These are phyloP conservation scores for Candida jianshihensis DNA, from an alignment of 805 yeast species.

Conservation along the genomic window DNA sequence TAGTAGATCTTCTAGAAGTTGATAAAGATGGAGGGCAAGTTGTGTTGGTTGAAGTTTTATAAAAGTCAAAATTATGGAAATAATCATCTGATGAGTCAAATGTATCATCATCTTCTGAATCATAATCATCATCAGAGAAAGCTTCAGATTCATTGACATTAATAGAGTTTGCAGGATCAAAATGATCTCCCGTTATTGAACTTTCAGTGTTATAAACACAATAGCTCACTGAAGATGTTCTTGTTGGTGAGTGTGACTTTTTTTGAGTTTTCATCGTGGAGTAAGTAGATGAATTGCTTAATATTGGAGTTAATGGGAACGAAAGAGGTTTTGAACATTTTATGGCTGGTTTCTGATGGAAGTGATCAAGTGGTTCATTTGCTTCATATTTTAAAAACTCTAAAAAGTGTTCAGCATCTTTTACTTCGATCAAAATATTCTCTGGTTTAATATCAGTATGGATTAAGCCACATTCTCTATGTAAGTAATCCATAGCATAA, in stretches of 20 bases:
- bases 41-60: background rate
- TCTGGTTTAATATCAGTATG: slow-evolving; percentile 78
- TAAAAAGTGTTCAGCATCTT: slow-evolving; percentile 46
- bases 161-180: too few relatives aligned
- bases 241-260: slow-evolving; percentile 9
- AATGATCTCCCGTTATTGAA: background rate
- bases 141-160: slow-evolving; percentile 6
- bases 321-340: slow-evolving; percentile 43
- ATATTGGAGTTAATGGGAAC: slow-evolving; percentile 30
- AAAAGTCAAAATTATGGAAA: background rate
- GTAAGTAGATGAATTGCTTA: slow-evolving; percentile 6
- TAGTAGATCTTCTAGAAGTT: slow-evolving; percentile 8
- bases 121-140: slow-evolving; percentile 10
- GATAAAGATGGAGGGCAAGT: background rate
- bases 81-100: background rate
- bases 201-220: too few relatives aligned
- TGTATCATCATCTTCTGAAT: slow-evolving; percentile 5
- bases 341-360: slow-evolving; percentile 8
- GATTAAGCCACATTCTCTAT: slow-evolving; percentile 54
- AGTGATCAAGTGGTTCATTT: background rate
- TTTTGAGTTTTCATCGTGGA: too few relatives aligned
- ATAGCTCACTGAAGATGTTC: too few relatives aligned
- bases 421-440: slow-evolving; percentile 50
- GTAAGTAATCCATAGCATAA: slow-evolving; percentile 50
- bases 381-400: slow-evolving; percentile 3